Percentiles rank a stretch among this genome's conserved stretches.
Conservation (phyloP, 169 alveolate species). For the Eimeria praecox region DNA sequence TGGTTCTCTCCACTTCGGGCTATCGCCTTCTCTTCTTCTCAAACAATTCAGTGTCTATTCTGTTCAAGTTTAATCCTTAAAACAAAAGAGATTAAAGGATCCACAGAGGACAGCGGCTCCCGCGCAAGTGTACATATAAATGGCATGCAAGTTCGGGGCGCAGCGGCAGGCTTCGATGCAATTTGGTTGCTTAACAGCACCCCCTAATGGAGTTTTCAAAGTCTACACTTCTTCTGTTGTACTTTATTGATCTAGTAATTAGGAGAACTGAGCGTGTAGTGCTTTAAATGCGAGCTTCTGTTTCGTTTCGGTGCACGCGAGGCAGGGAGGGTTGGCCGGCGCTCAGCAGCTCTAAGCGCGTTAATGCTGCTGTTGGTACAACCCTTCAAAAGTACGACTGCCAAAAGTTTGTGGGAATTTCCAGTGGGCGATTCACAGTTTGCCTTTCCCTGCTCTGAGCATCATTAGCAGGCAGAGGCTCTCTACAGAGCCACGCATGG, state of each 20-base stretch:
- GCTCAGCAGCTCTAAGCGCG: not conserved
- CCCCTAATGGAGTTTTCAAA: not conserved
- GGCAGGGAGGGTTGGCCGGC: not conserved
- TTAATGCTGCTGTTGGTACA: not conserved
- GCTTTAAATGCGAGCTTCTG: not conserved
- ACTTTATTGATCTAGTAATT: not conserved
- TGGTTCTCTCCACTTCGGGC: constrained; percentile 22
- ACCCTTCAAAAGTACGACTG: not conserved
- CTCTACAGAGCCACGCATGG: not conserved
- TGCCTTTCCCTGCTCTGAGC: not conserved
- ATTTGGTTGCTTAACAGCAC: not conserved
- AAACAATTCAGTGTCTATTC: not conserved
- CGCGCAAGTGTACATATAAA: not conserved
- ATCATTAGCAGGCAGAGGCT: not conserved
- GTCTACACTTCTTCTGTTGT: not conserved
- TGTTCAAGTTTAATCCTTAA: not conserved
- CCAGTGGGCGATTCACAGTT: not conserved
- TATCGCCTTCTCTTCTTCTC: constrained; percentile 26
- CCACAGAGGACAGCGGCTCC: not conserved
- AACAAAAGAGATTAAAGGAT: not conserved
- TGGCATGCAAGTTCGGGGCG: constrained; percentile 35
- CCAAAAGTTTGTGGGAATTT: not conserved
- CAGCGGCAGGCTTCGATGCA: constrained; percentile 58
- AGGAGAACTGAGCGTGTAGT: not conserved
- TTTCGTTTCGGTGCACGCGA: not conserved